phyloP scores from a whole-genome alignment of 1,139 yeast species.

The Lodderomyces orthopsilosis region DNA sequence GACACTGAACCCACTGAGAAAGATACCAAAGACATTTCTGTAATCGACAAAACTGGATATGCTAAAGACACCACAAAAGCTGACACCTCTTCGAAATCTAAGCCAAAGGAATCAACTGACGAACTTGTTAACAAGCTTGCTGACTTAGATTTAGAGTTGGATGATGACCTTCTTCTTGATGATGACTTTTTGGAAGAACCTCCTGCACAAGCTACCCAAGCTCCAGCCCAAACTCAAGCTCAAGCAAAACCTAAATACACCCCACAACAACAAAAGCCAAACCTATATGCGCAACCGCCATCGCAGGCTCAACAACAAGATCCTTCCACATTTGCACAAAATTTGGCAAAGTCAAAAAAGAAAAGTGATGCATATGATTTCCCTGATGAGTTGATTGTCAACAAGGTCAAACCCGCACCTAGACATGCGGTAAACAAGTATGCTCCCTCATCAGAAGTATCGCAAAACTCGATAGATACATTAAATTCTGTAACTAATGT shows the following conservation, averaged over 20 bases:
- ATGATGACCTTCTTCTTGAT: conserved; percentile 17
- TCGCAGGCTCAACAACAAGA: conserved; percentile 1
- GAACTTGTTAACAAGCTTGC: conserved; percentile 4
- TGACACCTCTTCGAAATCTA: background rate
- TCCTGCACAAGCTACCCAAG: background rate
- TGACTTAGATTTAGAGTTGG: conserved; percentile 13
- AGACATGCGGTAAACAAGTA: conserved; percentile 25
- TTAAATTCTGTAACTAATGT: conserved; percentile 13
- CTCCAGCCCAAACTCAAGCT: background rate
- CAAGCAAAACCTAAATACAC: background rate
- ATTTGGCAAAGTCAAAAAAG: conserved; percentile 46
- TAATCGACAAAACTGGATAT: background rate
- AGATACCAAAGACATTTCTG: background rate
- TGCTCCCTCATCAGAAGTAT: conserved; percentile 24
- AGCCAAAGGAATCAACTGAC: background rate
- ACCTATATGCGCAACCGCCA: conserved; percentile 4
- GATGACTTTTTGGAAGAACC: conserved; percentile 15
- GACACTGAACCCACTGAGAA: background rate
- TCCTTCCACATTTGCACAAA: conserved; percentile 13
- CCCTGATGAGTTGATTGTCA: conserved; percentile 59
- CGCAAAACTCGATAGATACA: conserved; percentile 5
- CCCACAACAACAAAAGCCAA: conserved; percentile 3
- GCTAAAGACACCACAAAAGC: background rate
- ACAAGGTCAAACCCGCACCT: conserved; percentile 34
- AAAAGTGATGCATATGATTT: conserved; percentile 78